These are phyloP conservation scores for Solioccasus polychromus DNA, from an alignment of 768 basidiomycete genomes.

Conservation along the genomic window DNA sequence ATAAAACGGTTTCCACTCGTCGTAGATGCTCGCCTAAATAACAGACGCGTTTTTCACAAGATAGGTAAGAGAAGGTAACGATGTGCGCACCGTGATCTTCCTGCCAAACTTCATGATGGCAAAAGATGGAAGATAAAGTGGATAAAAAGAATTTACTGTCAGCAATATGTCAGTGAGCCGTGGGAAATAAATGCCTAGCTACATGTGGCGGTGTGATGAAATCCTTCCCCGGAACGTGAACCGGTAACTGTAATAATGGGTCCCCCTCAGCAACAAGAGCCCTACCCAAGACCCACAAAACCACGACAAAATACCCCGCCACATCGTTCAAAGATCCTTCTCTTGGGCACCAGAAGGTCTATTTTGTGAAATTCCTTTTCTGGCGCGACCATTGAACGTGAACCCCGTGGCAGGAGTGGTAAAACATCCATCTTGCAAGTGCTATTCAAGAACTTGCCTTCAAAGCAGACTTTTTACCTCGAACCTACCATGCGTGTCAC, in stretches of 20 bases:
- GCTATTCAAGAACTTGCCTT: slow-evolving; percentile 79
- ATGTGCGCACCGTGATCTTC: slow-evolving; percentile 60
- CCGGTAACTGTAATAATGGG: not conserved
- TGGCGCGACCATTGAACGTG: not conserved
- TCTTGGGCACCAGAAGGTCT: slow-evolving; percentile 70
- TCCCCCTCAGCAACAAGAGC: slow-evolving; percentile 9
- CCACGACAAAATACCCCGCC: slow-evolving; percentile 13
- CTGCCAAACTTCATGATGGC: slow-evolving; percentile 74
- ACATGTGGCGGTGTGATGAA: slow-evolving; percentile 6
- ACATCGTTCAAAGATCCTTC: slow-evolving; percentile 62
- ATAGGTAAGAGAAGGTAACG: not conserved
- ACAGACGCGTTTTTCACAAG: not conserved
- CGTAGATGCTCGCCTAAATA: slow-evolving; percentile 73
- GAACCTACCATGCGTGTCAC: slow-evolving; percentile 80
- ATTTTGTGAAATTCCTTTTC: not conserved
- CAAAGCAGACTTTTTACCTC: slow-evolving; percentile 87
- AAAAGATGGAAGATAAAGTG: not conserved
- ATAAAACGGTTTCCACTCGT: slow-evolving; percentile 89
- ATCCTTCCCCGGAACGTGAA: not conserved
- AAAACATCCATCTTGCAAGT: slow-evolving; percentile 92
- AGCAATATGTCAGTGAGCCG: too few relatives aligned
- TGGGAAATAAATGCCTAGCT: too few relatives aligned
- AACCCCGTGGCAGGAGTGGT: slow-evolving; percentile 61
- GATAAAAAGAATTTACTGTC: too few relatives aligned
- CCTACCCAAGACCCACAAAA: slow-evolving; percentile 9